A percentile compares a stretch with the other conserved stretches of the same genome.
These are phyloP conservation scores for Candida oleophila DNA, from an alignment of 805 yeast genomes.

Conservation along the genomic window DNA sequence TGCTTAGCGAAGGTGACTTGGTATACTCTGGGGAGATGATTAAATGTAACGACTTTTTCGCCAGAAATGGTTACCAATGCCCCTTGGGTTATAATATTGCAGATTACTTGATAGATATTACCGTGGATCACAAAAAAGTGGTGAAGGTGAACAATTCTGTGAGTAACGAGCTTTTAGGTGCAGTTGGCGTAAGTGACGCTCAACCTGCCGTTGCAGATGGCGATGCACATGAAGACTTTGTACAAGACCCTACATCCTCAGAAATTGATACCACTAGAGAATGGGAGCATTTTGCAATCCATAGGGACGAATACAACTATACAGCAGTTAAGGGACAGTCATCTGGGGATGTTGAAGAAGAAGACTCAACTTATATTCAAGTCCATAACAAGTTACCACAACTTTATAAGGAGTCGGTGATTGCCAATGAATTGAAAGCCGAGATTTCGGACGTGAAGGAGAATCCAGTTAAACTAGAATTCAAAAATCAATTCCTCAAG, in stretches of 20 bases:
- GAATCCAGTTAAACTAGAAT: conserved; percentile 24
- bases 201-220: conserved; percentile 11
- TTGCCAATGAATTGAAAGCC: conserved; percentile 38
- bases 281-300: conserved; percentile 85
- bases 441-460: conserved; percentile 32
- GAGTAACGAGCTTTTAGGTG: conserved; percentile 5
- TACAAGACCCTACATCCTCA: conserved; percentile 18
- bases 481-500: conserved; percentile 34
- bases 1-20: conserved; percentile 81
- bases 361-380: conserved; percentile 13
- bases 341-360: conserved; percentile 19
- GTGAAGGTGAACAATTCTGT: conserved; percentile 15
- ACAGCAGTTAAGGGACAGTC: conserved; percentile 4
- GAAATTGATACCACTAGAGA: conserved; percentile 65
- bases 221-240: conserved; percentile 31
- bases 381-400: conserved; percentile 30
- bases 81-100: conserved; percentile 93
- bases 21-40: conserved; percentile 86
- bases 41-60: conserved; percentile 73
- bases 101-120: conserved; percentile 87
- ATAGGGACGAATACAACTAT: conserved; percentile 63
- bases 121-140: conserved; percentile 57
- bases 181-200: conserved; percentile 4
- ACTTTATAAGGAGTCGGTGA: conserved; percentile 36
- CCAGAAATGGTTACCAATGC: conserved; percentile 72